Conservation (phyloP, 2,329 filamentous ascomycete species). For the Ceratocystis harringtonii region DNA sequence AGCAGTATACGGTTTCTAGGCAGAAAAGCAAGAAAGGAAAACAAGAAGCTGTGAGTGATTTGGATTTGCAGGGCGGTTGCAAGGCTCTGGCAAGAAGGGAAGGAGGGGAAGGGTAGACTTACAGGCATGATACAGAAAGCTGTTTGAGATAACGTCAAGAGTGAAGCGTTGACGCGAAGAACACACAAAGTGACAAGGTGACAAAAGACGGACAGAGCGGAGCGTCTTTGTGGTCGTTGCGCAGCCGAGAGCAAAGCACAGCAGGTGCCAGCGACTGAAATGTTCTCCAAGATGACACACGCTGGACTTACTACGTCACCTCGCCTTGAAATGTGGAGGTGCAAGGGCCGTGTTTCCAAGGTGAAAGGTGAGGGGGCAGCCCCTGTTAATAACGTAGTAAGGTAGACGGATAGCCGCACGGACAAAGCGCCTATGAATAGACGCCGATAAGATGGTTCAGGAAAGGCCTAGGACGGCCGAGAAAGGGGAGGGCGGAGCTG, state of each 20-base stretch:
- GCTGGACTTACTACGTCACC: background rate
- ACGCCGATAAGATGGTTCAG: background rate
- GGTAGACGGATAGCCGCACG: background rate
- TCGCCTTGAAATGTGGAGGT: background rate
- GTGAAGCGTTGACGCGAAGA: too few relatives aligned
- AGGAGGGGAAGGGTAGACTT: background rate
- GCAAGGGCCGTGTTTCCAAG: background rate
- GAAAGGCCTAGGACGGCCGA: background rate
- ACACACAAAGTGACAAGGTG: too few relatives aligned
- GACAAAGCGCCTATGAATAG: background rate
- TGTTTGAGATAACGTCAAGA: too few relatives aligned
- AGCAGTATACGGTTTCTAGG: conserved; percentile 70
- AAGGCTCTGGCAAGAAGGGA: background rate
- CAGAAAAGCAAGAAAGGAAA: background rate
- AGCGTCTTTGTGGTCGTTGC: background rate
- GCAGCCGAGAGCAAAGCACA: background rate
- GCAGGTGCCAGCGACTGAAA: background rate
- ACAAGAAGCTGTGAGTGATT: background rate
- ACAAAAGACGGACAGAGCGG: background rate
- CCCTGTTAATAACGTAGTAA: background rate
- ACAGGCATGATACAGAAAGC: background rate
- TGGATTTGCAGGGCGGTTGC: background rate
- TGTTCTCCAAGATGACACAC: background rate
- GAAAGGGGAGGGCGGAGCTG: background rate
- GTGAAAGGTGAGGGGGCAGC: background rate